Evolutionary conservation across 495 filamentous ascomycete genomes (phyloP).

Genomic region (Aeminium ludgeri): DNA sequence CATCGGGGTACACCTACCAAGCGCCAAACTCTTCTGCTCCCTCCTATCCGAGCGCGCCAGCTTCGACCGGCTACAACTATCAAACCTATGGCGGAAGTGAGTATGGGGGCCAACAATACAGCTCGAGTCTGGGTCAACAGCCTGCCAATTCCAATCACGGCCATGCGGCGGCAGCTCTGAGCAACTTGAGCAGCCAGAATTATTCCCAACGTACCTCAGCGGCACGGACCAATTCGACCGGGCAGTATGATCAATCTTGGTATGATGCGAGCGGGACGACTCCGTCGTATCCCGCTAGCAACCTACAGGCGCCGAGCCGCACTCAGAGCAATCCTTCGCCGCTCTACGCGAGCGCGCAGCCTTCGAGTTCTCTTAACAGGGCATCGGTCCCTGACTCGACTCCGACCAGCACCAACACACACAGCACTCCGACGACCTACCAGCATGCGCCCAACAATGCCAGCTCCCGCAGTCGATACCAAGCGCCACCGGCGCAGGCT

Average conservation of each 20-base stretch:
- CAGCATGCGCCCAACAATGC: conserved; percentile 7
- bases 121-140: not conserved
- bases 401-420: not conserved
- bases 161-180: conserved; percentile 2
- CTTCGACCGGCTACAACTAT: conserved; percentile 1
- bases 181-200: conserved; percentile 3
- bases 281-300: not conserved
- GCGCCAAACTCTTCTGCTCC: not conserved
- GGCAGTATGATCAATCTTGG: conserved; percentile 2
- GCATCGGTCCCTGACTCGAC: conserved; percentile 2
- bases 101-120: conserved; percentile 7
- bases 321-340: conserved; percentile 11
- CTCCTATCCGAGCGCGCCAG: not conserved
- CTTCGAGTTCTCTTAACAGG: conserved; percentile 3
- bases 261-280: not conserved
- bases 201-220: conserved; percentile 1
- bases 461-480: not conserved
- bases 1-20: conserved; percentile 8
- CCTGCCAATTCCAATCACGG: not conserved
- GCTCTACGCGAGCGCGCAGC: conserved; percentile 2
- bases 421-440: not conserved
- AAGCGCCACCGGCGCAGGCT: not conserved
- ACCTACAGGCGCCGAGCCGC: conserved; percentile 1
- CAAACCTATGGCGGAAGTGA: conserved; percentile 1
- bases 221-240: not conserved